These are phyloP conservation scores for Rhodotorula sp. DNA, from an alignment of 1,284 basidiomycete genomes.

Conservation along the genomic window DNA sequence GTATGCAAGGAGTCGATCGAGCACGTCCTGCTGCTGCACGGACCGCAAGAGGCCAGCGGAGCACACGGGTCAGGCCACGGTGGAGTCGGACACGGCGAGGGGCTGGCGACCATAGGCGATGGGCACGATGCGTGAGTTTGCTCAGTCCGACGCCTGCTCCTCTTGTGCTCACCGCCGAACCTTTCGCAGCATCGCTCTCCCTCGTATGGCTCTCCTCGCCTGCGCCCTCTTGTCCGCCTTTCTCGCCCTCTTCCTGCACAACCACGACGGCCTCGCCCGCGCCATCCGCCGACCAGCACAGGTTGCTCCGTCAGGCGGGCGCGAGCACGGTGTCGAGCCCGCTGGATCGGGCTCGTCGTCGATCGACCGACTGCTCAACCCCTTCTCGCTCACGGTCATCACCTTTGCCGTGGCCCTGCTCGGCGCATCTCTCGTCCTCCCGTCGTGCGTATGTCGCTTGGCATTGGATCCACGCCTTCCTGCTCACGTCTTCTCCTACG, in stretches of 20 bases:
- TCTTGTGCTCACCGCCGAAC: neutral
- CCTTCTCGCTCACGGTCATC: constrained; percentile 54
- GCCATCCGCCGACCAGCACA: constrained; percentile 28
- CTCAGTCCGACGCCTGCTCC: constrained; percentile 40
- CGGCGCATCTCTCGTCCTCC: neutral
- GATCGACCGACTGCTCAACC: constrained; percentile 49
- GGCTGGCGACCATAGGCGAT: neutral
- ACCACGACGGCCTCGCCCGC: constrained; percentile 19
- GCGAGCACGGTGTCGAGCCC: too few species aligned
- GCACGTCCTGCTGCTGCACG: constrained; percentile 63
- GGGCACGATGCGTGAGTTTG: neutral
- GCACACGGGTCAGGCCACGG: constrained; percentile 44
- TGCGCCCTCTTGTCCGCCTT: constrained; percentile 47
- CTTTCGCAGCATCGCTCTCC: constrained; percentile 54
- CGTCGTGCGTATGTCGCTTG: too few species aligned
- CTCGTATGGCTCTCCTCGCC: constrained; percentile 69
- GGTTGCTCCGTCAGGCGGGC: too few species aligned
- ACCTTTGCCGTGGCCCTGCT: constrained; percentile 44
- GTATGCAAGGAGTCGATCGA: constrained; percentile 91
- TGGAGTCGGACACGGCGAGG: constrained; percentile 43
- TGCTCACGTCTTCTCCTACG: neutral
- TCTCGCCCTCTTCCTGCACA: constrained; percentile 17
- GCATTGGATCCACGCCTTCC: too few species aligned
- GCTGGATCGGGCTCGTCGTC: too few species aligned
- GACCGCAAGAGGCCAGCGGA: constrained; percentile 24